Base-by-base conservation (phyloP, 2,329 filamentous ascomycete genomes). In the Ceratocystis harringtonii region DNA sequence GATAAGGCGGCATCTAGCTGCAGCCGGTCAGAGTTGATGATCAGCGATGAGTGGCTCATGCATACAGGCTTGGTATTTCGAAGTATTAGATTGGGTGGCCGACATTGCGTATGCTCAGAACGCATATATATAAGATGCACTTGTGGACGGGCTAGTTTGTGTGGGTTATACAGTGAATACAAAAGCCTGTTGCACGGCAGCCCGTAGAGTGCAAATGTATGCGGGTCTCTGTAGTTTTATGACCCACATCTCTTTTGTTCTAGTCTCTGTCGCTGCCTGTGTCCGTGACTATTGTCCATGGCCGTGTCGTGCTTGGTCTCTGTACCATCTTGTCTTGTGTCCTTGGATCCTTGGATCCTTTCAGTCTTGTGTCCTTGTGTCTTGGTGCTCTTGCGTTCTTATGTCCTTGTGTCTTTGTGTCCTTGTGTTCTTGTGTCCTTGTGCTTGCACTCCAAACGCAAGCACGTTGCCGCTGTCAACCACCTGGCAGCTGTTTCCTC, bases 381-480 rank as follows among this genome's bases (percentile, higher is more conserved):
- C 1, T 17, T 8, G 28, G 52, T 57, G 15, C 45, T 8, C 15
- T 22, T 22, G 45, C 45, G 17, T 4, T 15, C 45, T 48, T 48
- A n/a, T 48, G 45, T 48, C 17, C 45, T 48, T 57, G 50, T 55
- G 50, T 55, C 5, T 28, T 19, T 55, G 19, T 28, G 8, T 55
- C 5, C 10, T 19, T 55, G 10, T 55, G 8, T 28, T 3, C 15
- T 30, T 30, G 25, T 55, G 22, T 28, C 50, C 5, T 15, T 57
- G 22, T 30, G 7, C 32, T 15, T 57, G 50, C 8, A 17, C 8
- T 12, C 22, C 50, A 57, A 12, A 43, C 41, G 4, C 30, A 61
- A 61, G 58, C 32, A 61, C 32, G 32, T 25, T 43, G n/a, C 58
- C 58, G 58, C 58, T 61, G 58, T 43, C 58, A 61, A 43, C 32